Percentiles rank a stretch among this genome's conserved stretches.
phyloP scores from a whole-genome alignment of 495 filamentous ascomycete species.

The Penicillium cataractarum region DNA sequence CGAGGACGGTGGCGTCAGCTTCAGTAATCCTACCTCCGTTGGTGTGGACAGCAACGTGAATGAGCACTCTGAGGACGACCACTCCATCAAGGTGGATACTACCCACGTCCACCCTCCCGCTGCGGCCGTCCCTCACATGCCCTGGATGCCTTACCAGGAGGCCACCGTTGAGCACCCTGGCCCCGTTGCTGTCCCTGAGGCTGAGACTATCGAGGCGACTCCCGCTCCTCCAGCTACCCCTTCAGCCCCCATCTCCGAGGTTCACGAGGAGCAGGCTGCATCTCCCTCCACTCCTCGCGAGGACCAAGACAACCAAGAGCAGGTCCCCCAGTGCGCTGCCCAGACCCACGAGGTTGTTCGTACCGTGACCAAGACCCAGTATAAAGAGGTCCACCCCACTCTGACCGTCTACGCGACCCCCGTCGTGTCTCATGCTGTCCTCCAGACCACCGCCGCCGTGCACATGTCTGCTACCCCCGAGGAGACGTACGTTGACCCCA shows the following conservation, averaged over 20 bases:
- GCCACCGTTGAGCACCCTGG: constrained; percentile 11
- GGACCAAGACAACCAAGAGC: constrained; percentile 8
- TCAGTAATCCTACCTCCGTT: constrained; percentile 13
- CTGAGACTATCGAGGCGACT: not conserved
- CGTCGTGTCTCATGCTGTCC: not conserved
- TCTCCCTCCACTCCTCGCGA: not conserved
- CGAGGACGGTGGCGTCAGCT: constrained; percentile 24
- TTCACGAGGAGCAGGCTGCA: constrained; percentile 2
- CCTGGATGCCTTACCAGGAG: constrained; percentile 16
- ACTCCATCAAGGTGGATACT: constrained; percentile 29
- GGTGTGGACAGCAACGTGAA: constrained; percentile 26
- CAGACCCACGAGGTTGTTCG: constrained; percentile 32
- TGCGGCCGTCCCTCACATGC: constrained; percentile 11
- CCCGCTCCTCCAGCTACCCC: constrained; percentile 3
- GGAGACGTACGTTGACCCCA: not conserved
- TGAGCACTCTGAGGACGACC: constrained; percentile 32
- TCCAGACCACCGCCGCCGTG: constrained; percentile 1
- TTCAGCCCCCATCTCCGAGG: not conserved
- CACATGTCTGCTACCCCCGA: constrained; percentile 17
- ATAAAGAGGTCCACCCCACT: constrained; percentile 22
- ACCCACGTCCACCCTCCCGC: constrained; percentile 21
- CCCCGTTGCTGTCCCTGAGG: not conserved
- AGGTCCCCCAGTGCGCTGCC: constrained; percentile 18
- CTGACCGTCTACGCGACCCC: constrained; percentile 8
- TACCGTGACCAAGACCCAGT: constrained; percentile 38